phyloP scores from a whole-genome alignment of 768 basidiomycete species.

The Amyloporia xantha region DNA sequence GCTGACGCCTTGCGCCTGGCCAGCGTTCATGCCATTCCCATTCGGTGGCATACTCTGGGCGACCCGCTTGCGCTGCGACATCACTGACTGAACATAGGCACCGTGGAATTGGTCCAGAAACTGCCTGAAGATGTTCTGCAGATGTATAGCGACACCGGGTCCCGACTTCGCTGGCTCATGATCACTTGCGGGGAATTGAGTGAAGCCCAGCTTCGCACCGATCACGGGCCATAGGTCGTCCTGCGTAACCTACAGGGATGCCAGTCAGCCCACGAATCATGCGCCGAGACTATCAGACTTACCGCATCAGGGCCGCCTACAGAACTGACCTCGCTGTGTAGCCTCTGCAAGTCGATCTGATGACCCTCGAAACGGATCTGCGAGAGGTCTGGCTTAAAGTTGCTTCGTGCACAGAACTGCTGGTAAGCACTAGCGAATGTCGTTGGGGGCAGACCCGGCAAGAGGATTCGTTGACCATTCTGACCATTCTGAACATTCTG shows the following conservation, averaged over 20 bases:
- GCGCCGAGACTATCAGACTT: slow-evolving; percentile 13
- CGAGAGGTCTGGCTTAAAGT: slow-evolving; percentile 33
- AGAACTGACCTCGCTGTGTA: slow-evolving; percentile 54
- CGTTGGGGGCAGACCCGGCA: slow-evolving; percentile 40
- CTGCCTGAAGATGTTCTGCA: slow-evolving; percentile 55
- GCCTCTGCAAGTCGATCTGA: slow-evolving; percentile 48
- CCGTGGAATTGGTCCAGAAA: slow-evolving; percentile 52
- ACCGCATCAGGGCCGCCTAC: slow-evolving; percentile 50
- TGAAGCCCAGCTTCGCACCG: slow-evolving; percentile 60
- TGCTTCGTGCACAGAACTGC: slow-evolving; percentile 38
- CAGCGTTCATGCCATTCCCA: no score
- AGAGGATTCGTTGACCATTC: slow-evolving; percentile 28
- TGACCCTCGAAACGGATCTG: slow-evolving; percentile 46
- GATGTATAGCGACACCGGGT: slow-evolving; percentile 52
- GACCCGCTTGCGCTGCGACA: background rate
- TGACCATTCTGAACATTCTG: no score
- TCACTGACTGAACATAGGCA: slow-evolving; percentile 21
- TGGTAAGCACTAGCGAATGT: slow-evolving; percentile 49
- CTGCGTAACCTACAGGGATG: slow-evolving; percentile 3
- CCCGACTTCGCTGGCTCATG: slow-evolving; percentile 56
- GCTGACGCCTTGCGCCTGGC: no score
- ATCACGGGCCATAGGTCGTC: slow-evolving; percentile 59
- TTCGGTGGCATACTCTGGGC: no score
- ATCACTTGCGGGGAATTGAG: slow-evolving; percentile 56
- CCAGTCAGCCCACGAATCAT: slow-evolving; percentile 14